Percentiles rank a stretch among this genome's conserved stretches.
Conservation (phyloP, 768 basidiomycete species). For the Lactifluus echinatus region DNA sequence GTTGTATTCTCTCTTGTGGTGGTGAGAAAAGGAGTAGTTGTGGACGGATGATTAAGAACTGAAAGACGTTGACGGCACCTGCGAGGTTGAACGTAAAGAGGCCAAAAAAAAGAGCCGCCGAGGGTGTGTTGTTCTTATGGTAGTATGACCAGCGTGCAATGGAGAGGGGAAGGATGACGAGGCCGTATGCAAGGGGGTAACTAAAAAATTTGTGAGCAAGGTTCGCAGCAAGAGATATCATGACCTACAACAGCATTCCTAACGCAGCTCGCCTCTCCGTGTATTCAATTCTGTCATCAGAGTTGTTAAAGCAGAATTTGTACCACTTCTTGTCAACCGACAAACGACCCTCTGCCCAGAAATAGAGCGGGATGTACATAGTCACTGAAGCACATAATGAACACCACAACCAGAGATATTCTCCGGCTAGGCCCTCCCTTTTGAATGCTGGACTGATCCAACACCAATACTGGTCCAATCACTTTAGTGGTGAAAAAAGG, state of each 20-base stretch:
- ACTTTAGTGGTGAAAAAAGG: neutral
- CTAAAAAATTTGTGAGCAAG: neutral
- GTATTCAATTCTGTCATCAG: neutral
- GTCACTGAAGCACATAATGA: neutral
- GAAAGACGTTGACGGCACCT: neutral
- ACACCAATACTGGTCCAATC: neutral
- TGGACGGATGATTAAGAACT: too few species aligned
- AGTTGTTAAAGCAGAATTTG: slow-evolving; percentile 18
- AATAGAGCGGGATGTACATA: neutral
- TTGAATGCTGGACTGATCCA: neutral
- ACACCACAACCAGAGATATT: neutral
- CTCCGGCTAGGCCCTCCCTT: neutral
- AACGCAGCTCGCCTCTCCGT: neutral
- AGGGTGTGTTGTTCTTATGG: neutral
- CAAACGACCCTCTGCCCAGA: neutral
- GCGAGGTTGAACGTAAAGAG: neutral
- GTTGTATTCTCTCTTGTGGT: too few species aligned
- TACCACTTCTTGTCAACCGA: neutral
- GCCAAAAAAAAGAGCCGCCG: neutral
- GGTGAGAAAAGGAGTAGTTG: too few species aligned
- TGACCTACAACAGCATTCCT: slow-evolving; percentile 24
- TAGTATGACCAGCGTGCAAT: neutral
- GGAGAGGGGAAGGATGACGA: neutral
- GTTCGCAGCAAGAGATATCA: neutral
- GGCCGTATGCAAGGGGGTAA: neutral